Evolutionary conservation across 2,329 filamentous ascomycete species (phyloP), one percentile per base, ranked within the genome.

Genomic region (Purpureocillium lavendulum): DNA sequence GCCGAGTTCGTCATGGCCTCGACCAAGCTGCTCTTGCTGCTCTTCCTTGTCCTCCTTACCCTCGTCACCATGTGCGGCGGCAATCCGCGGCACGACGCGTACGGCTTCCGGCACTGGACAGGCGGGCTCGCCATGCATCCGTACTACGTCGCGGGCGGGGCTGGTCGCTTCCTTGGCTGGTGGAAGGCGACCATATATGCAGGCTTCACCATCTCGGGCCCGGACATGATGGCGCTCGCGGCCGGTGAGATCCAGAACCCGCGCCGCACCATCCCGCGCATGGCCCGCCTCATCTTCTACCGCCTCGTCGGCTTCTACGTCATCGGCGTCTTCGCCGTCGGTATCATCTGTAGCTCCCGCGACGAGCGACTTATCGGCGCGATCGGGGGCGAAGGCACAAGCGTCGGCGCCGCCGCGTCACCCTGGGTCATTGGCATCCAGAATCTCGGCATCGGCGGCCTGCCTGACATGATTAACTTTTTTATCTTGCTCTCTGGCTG

Each of bases 221-320:
- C 79, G 0, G 80, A 84, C 50, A 82, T 82, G 58, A 76, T 84
- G 45, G 64, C 69, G 21, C 70, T 77, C 36, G 62, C 67, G 2
- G 60, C 65, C 2, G 67, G 66, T 33, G 81, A 85, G 58, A 73
- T 80, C 14, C 71, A 80, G 50, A 81, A 83, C 53, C 80, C 81
- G 2, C 71, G 81, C 32, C 59, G 62, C 17, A 73, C 77, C 24
- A 76, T 88, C 59, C 82, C 82, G 1, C 73, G 71, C 42, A 82
- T 83, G 1, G 85, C 75, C 62, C 85, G 84, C 47, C 77, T 78
- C 34, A 80, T 86, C 28, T 86, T 87, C 60, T 85, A 82, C 58
- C 79, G 84, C 36, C 66, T 87, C 26, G 80, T 80, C 1, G 61
- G 71, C 2, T 86, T 87, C 61, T 87, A 86, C 59, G 71, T 86